A percentile compares a stretch with the other conserved stretches of the same genome.
phyloP scores from a whole-genome alignment of 2,329 filamentous ascomycete genomes.

The Botrytis pseudocinerea region DNA sequence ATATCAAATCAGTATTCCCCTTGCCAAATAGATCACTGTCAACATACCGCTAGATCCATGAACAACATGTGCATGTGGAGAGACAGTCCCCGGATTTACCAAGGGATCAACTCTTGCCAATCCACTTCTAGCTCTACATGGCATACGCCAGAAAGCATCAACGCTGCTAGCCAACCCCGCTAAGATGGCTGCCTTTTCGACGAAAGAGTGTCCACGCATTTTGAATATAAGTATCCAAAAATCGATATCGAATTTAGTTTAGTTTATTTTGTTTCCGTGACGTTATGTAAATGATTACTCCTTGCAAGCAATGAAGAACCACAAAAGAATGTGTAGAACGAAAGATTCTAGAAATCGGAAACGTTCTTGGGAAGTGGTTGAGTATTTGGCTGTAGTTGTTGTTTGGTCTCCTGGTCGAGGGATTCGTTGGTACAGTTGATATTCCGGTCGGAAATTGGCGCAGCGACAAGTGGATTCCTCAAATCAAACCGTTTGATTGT shows the following conservation, averaged over 20 bases:
- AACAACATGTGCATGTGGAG: conserved; percentile 71
- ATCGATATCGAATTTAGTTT: background rate
- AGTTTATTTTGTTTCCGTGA: background rate
- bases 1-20: background rate
- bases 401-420: background rate
- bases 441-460: background rate
- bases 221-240: background rate
- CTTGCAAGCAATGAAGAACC: conserved; percentile 3
- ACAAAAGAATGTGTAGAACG: conserved; percentile 12
- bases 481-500: background rate
- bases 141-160: conserved; percentile 85
- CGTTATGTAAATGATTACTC: background rate
- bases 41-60: conserved; percentile 73
- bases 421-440: background rate
- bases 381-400: background rate
- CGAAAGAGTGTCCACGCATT: conserved; percentile 16
- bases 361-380: conserved; percentile 14
- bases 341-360: background rate
- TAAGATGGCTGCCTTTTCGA: conserved; percentile 9
- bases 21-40: conserved; percentile 21
- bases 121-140: conserved; percentile 71
- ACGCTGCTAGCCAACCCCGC: conserved; percentile 35
- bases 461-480: background rate
- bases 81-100: conserved; percentile 56
- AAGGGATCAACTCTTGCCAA: conserved; percentile 77